Percentiles rank a stretch among this genome's conserved stretches.
phyloP scores from a whole-genome alignment of 1,284 basidiomycete species.

The Moesziomyces parantarcticus region DNA sequence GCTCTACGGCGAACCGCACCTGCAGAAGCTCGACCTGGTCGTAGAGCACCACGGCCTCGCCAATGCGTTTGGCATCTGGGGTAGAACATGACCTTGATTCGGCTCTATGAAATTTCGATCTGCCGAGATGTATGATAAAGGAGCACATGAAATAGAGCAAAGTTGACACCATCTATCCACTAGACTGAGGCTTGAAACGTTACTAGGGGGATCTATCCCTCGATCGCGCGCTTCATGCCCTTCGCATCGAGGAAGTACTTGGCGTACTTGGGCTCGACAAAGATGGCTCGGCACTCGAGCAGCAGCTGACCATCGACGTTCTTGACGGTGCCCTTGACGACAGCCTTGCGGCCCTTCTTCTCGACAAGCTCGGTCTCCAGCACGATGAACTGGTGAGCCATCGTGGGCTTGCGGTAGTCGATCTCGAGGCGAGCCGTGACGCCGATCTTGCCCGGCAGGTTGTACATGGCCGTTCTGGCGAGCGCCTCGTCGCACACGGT shows the following conservation, averaged over 20 bases:
- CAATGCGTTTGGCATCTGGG: slow-evolving; percentile 50
- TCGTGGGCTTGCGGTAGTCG: slow-evolving; percentile 67
- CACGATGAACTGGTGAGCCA: slow-evolving; percentile 71
- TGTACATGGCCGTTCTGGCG: slow-evolving; percentile 75
- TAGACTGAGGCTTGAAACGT: background rate
- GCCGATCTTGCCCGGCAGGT: slow-evolving; percentile 86
- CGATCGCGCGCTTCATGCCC: slow-evolving; percentile 73
- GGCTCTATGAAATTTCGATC: background rate
- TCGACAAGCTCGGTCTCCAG: slow-evolving; percentile 76
- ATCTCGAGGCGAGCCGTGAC: slow-evolving; percentile 78
- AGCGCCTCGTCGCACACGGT: slow-evolving; percentile 89
- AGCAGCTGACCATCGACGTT: slow-evolving; percentile 82
- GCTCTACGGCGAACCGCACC: slow-evolving; percentile 32
- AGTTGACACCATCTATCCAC: background rate
- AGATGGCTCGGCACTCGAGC: slow-evolving; percentile 80
- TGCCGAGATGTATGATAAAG: background rate
- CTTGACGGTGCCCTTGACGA: slow-evolving; percentile 79
- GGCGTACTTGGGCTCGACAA: slow-evolving; percentile 86
- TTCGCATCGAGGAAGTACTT: slow-evolving; percentile 74
- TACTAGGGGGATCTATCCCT: slow-evolving; percentile 32
- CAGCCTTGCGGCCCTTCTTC: slow-evolving; percentile 79
- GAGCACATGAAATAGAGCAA: background rate
- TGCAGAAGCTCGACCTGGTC: slow-evolving; percentile 29
- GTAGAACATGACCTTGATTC: slow-evolving; percentile 3
- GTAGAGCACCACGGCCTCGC: slow-evolving; percentile 45